Conservation (phyloP, 2,329 filamentous ascomycete genomes). For the Fusarium ramigenum region DNA sequence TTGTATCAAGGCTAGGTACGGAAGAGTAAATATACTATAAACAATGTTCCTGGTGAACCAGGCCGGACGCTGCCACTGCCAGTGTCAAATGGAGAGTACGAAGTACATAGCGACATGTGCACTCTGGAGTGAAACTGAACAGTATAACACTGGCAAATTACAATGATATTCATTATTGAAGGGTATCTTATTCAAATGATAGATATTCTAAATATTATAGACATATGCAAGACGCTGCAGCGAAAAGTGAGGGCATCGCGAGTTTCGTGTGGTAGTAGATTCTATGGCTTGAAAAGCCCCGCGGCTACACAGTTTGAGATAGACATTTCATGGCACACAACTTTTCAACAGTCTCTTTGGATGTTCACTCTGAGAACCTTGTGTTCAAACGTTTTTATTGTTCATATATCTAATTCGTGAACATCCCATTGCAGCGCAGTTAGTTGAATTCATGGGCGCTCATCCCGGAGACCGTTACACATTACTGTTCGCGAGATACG, state of each 20-base stretch:
- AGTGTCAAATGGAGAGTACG: background rate
- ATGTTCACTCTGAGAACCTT: background rate
- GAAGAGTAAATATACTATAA: background rate
- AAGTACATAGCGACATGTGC: background rate
- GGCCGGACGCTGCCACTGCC: background rate
- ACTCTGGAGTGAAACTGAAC: background rate
- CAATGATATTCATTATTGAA: fast-evolving
- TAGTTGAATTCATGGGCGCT: background rate
- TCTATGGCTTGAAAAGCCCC: background rate
- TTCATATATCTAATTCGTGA: background rate
- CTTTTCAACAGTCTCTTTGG: background rate
- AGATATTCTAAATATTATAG: fast-evolving
- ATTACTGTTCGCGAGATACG: background rate
- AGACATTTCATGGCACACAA: background rate
- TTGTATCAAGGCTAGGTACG: fast-evolving
- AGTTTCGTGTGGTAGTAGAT: background rate
- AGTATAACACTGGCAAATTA: background rate
- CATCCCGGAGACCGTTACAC: background rate
- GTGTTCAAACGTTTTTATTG: background rate
- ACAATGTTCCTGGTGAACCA: background rate
- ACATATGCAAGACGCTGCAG: fast-evolving
- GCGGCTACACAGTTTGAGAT: background rate
- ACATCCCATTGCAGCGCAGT: background rate
- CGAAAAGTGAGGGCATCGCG: background rate
- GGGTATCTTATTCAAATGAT: fast-evolving